Percentiles rank a stretch among this genome's conserved stretches.
These are phyloP conservation scores for Pilatotrama ljubarskyi DNA, from an alignment of 768 basidiomycete genomes.

Conservation along the genomic window DNA sequence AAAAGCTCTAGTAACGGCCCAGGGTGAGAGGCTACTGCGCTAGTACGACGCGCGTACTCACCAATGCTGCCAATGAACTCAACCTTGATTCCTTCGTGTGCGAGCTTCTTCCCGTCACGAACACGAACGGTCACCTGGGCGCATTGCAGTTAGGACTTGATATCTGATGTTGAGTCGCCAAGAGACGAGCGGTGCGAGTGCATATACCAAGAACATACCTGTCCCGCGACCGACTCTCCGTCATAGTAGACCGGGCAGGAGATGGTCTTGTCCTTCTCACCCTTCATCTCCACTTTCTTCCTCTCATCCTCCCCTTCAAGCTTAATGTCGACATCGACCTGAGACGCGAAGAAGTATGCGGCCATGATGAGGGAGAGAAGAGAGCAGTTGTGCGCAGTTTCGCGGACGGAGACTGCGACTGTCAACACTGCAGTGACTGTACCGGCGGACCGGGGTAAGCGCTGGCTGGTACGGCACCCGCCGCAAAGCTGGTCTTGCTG, in stretches of 20 bases:
- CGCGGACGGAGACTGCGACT: background rate
- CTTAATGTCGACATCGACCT: constrained; percentile 89
- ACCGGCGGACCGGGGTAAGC: background rate
- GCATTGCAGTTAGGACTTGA: background rate
- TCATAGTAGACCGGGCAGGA: constrained; percentile 95
- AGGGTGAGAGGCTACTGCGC: background rate
- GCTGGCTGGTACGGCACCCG: background rate
- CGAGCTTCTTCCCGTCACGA: constrained; percentile 91
- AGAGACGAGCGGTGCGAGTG: background rate
- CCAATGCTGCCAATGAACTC: constrained; percentile 97
- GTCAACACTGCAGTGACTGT: background rate
- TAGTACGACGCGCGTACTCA: constrained; percentile 36
- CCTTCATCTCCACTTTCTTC: constrained; percentile 88
- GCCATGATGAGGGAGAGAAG: constrained; percentile 39
- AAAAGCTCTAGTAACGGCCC: constrained; percentile 65
- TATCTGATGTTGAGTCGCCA: background rate
- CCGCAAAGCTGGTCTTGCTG: no score
- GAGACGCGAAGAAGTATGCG: constrained; percentile 88
- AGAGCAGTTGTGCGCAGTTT: constrained; percentile 4
- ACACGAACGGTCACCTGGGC: constrained; percentile 79
- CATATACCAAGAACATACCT: constrained; percentile 49
- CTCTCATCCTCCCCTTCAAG: constrained; percentile 84
- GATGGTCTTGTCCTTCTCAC: constrained; percentile 81
- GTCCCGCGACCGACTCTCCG: constrained; percentile 87
- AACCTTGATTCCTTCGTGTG: constrained; percentile 96